Percentiles rank a stretch among this genome's conserved stretches.
phyloP scores from a whole-genome alignment of 192 early-diverging fungal genomes.

The Coemansia umbellata region DNA sequence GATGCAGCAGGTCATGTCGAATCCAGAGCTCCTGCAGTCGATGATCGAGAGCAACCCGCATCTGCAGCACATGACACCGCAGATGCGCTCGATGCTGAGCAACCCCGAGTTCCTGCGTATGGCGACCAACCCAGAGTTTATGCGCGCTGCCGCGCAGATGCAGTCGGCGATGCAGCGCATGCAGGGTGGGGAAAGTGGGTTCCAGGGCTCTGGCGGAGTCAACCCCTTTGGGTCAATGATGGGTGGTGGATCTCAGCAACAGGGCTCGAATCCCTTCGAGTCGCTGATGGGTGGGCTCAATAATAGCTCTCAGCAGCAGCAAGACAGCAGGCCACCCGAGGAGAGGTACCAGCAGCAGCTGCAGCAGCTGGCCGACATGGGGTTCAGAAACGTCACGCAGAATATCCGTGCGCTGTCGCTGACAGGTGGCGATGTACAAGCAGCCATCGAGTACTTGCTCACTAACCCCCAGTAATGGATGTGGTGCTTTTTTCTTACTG shows the following conservation, averaged over 20 bases:
- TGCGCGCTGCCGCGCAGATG: slow-evolving; percentile 74
- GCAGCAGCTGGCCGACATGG: slow-evolving; percentile 91
- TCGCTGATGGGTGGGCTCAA: slow-evolving; percentile 1
- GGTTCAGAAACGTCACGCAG: slow-evolving; percentile 82
- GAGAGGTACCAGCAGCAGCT: slow-evolving; percentile 70
- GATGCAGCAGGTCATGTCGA: slow-evolving; percentile 76
- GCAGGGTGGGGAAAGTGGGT: slow-evolving; percentile 31
- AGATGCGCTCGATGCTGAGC: slow-evolving; percentile 82
- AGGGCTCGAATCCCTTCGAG: slow-evolving; percentile 25
- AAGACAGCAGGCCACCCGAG: too few species aligned
- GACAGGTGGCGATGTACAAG: slow-evolving; percentile 86
- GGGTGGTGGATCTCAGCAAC: slow-evolving; percentile 11
- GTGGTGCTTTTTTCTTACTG: background rate
- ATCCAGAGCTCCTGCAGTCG: slow-evolving; percentile 81
- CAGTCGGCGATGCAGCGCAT: slow-evolving; percentile 33
- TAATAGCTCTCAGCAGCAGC: slow-evolving; percentile 23
- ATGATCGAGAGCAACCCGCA: slow-evolving; percentile 83
- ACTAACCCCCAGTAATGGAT: slow-evolving; percentile 13
- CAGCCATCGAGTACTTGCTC: slow-evolving; percentile 84
- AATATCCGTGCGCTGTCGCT: slow-evolving; percentile 85
- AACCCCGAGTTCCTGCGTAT: slow-evolving; percentile 75
- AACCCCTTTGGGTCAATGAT: slow-evolving; percentile 4
- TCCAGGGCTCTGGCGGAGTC: slow-evolving; percentile 29
- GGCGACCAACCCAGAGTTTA: slow-evolving; percentile 78
- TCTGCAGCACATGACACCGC: slow-evolving; percentile 74